phyloP scores from a whole-genome alignment of 2,329 filamentous ascomycete species.

The Drechslerella dactyloides region DNA sequence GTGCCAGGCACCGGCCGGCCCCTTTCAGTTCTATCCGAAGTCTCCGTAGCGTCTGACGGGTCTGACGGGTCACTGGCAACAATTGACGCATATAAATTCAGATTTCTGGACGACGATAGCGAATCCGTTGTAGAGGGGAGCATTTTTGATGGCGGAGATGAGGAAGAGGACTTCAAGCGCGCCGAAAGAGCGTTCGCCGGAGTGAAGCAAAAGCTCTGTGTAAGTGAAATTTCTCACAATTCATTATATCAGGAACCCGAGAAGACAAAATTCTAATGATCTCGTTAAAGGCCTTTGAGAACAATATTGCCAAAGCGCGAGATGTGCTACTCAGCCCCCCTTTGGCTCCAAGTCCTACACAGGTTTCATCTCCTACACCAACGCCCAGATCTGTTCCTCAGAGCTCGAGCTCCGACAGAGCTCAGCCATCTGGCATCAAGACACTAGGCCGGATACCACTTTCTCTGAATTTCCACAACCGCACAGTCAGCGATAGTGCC shows the following conservation, averaged over 20 bases:
- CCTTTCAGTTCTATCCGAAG: slow-evolving; percentile 42
- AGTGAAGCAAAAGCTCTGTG: slow-evolving; percentile 50
- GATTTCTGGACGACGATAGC: slow-evolving; percentile 44
- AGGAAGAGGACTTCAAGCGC: slow-evolving; percentile 32
- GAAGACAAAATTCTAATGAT: slow-evolving; percentile 19
- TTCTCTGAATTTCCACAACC: slow-evolving; percentile 43
- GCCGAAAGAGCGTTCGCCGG: slow-evolving; percentile 47
- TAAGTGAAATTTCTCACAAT: slow-evolving; percentile 2
- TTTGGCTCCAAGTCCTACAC: slow-evolving; percentile 11
- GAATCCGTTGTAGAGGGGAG: slow-evolving; percentile 49
- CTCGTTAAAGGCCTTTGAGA: slow-evolving; percentile 39
- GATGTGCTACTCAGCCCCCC: slow-evolving; percentile 45
- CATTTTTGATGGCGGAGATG: slow-evolving; percentile 37
- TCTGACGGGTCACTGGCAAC: slow-evolving; percentile 44
- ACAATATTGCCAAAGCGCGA: slow-evolving; percentile 42
- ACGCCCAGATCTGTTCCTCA: slow-evolving; percentile 19
- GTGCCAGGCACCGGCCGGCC: slow-evolving; percentile 24
- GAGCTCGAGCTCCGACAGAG: slow-evolving; percentile 11
- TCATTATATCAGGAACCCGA: background rate
- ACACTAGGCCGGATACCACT: slow-evolving; percentile 38
- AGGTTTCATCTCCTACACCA: slow-evolving; percentile 19
- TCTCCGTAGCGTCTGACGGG: slow-evolving; percentile 34
- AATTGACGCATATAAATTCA: slow-evolving; percentile 48
- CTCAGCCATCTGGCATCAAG: slow-evolving; percentile 40
- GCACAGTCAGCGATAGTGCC: slow-evolving; percentile 47